phyloP scores from a whole-genome alignment of 108 stramenopile genomes.

The Pseudonitzschia multistriata region DNA sequence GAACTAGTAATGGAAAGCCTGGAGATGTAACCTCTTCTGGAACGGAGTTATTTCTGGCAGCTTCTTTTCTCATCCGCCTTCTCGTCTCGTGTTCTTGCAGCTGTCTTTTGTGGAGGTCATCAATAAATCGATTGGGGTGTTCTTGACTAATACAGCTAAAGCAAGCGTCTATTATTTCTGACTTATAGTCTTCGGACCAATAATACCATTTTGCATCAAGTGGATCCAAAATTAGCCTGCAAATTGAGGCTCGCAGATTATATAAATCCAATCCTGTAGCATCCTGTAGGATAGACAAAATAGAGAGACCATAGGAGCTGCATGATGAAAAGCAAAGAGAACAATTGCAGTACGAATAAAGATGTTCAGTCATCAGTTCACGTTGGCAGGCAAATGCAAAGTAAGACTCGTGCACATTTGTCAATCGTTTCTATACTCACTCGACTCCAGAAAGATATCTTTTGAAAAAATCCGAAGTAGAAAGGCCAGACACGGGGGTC shows the following conservation, averaged over 20 bases:
- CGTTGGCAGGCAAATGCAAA: background rate
- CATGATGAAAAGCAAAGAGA: background rate
- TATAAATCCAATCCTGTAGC: conserved; percentile 12
- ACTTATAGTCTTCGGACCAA: conserved; percentile 16
- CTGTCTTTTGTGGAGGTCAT: background rate
- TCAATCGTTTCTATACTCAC: conserved; percentile 6
- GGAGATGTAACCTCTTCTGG: conserved; percentile 1
- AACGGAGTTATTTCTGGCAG: background rate
- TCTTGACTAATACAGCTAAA: conserved; percentile 18
- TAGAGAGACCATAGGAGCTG: conserved; percentile 14
- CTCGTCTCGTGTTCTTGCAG: conserved; percentile 1
- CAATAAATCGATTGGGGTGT: conserved; percentile 11
- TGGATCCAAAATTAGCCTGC: conserved; percentile 20
- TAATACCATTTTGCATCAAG: background rate
- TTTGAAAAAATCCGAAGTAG: conserved; percentile 4
- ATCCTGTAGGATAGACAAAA: conserved; percentile 14
- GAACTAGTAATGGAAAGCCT: conserved; percentile 22
- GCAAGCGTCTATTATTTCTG: conserved; percentile 19
- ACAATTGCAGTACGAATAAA: background rate
- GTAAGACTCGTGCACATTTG: background rate
- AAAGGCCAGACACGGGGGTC: conserved; percentile 5
- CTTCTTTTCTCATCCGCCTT: background rate
- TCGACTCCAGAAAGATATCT: conserved; percentile 14
- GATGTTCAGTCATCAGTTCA: background rate
- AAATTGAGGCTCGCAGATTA: conserved; percentile 26